Base-by-base conservation (phyloP, 345 rosid species). In the Heritiera littoralis region DNA sequence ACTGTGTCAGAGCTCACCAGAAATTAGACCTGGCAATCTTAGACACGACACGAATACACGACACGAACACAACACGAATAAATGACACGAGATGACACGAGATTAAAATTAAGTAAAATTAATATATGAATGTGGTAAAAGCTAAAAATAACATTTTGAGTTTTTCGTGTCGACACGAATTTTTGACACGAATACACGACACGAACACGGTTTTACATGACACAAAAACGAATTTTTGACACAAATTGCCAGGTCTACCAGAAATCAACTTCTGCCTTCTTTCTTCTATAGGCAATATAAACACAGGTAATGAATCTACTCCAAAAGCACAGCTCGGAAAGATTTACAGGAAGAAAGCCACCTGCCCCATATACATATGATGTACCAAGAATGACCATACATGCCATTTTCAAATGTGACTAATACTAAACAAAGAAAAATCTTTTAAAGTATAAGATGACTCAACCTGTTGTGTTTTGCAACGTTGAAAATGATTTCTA, bases 301-400 rank as follows among this genome's bases (percentile, higher is more conserved):
- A 70, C 74, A 70, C 1, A 32, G 74, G 0, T 70, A 6, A 28
- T 11, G n/a, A 49, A 45, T 49, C 60, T 18, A 71, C 3, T 28
- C 75, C 40, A 3, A 70, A 48, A 15, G 13, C 59, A 70, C 43
- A 7, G 7, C 59, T 70, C 15, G 15, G 14, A 49, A 49, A 2
- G 20, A 71, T 71, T 71, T 51, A 71, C 41, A 70, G 58, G 6
- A 71, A 23, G 60, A 71, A 71, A 49, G 43, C 59, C 11, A 49
- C 51, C 60, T 30, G 20, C 35, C 11, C 38, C 30, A 41, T 67
- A 51, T 48, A 13, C 28, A 48, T 48, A 46, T 14, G n/a, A 8
- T 51, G 60, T 51, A 72, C 23, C 28, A 51, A 30, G 75, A 71
- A 30, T 71, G 75, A 51, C 41, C 75, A 30, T 30, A 30, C 49